phyloP scores from a whole-genome alignment of 176 grass and related monocot genomes.

The Aegilops speltoides region DNA sequence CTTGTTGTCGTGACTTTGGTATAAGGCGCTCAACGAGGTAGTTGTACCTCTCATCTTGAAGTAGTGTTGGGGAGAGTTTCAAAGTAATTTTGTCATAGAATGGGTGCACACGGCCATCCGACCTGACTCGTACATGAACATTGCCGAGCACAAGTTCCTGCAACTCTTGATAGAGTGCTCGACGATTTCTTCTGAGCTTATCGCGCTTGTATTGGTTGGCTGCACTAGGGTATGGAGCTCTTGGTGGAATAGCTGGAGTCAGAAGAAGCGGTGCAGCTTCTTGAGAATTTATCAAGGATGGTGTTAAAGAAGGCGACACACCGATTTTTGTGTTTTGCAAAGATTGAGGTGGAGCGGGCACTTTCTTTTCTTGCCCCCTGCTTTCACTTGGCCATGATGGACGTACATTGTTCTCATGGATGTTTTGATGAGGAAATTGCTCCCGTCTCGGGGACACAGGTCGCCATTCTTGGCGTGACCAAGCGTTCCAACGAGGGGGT shows the following conservation, averaged over 20 bases:
- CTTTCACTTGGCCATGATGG: background rate
- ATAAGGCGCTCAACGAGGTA: background rate
- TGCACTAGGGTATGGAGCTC: too few relatives aligned
- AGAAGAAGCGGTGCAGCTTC: background rate
- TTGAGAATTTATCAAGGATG: background rate
- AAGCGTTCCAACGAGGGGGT: background rate
- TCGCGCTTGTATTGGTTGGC: too few relatives aligned
- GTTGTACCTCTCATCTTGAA: background rate
- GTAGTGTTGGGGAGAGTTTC: background rate
- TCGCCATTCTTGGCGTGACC: background rate
- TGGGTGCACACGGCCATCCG: background rate
- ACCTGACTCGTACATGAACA: background rate
- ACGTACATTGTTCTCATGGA: background rate
- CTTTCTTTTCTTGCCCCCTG: background rate
- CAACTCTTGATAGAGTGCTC: too few relatives aligned
- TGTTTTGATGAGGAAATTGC: background rate
- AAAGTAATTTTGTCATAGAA: background rate
- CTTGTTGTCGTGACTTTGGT: background rate
- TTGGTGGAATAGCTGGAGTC: background rate
- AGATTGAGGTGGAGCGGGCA: background rate
- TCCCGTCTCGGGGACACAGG: background rate
- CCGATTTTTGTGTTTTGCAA: background rate
- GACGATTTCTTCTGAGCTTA: too few relatives aligned
- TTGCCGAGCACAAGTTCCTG: too few relatives aligned
- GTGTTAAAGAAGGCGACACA: background rate